Conservation (phyloP, 73 alveolate genomes). For the Paramecium primaurelia region DNA sequence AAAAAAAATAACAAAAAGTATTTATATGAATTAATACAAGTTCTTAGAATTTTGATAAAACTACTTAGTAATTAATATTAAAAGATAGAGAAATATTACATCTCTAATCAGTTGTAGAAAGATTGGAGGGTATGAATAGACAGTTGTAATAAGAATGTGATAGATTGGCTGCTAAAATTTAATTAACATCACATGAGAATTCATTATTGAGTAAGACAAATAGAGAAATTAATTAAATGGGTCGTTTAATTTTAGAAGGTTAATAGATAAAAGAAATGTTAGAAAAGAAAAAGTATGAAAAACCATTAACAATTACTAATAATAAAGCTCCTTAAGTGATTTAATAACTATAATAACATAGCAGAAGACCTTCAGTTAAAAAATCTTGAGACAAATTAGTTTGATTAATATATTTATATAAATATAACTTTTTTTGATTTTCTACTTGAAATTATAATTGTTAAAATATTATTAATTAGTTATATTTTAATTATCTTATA, state of each 20-base stretch:
- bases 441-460: background rate
- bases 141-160: constrained; percentile 18
- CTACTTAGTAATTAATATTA: background rate
- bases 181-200: constrained; percentile 33
- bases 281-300: constrained; percentile 34
- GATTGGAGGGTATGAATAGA: constrained; percentile 10
- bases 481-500: too few species aligned
- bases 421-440: background rate
- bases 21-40: background rate
- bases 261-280: constrained; percentile 11
- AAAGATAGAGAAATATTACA: constrained; percentile 25
- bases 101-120: constrained; percentile 5
- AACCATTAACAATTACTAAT: constrained; percentile 12
- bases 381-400: background rate
- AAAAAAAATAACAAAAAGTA: background rate
- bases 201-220: background rate
- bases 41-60: constrained; percentile 11
- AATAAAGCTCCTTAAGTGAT: background rate
- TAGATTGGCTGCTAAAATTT: constrained; percentile 6
- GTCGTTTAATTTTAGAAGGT: constrained; percentile 26
- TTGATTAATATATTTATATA: background rate
- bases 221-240: constrained; percentile 45
- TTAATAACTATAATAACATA: background rate
- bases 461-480: background rate
- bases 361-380: constrained; percentile 14